Conservation (phyloP, 768 basidiomycete species). For the Boletus sensibilis region DNA sequence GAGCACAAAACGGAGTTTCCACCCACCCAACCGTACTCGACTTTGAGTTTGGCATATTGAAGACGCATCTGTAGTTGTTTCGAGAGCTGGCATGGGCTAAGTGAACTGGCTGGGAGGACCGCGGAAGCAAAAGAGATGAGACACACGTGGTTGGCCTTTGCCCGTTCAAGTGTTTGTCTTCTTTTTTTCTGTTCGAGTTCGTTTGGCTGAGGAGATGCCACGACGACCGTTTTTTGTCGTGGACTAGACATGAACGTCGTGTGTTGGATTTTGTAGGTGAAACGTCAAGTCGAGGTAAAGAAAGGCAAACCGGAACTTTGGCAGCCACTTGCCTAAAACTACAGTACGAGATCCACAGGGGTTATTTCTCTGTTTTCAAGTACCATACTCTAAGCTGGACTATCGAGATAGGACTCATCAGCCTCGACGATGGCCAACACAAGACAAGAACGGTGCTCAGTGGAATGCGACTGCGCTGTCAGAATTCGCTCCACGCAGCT, state of each 20-base stretch:
- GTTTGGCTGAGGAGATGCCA: constrained; percentile 24
- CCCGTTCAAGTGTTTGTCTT: constrained; percentile 52
- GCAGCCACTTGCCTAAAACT: background rate
- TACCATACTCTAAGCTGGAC: too few relatives aligned
- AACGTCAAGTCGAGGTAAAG: too few relatives aligned
- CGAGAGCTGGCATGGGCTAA: constrained; percentile 47
- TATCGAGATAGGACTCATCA: background rate
- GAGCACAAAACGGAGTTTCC: background rate
- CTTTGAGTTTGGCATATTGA: constrained; percentile 76
- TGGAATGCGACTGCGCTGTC: too few relatives aligned
- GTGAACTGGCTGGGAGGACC: background rate
- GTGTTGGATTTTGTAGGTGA: background rate
- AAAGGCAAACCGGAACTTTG: background rate
- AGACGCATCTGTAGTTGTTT: constrained; percentile 71
- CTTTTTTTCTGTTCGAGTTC: constrained; percentile 39
- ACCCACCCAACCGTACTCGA: constrained; percentile 79
- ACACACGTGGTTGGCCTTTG: constrained; percentile 58
- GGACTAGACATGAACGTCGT: constrained; percentile 9
- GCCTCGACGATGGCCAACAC: too few relatives aligned
- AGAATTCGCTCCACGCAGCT: too few relatives aligned
- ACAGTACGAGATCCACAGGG: background rate
- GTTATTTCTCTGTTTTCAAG: background rate
- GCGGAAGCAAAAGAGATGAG: background rate
- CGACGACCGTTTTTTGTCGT: constrained; percentile 20
- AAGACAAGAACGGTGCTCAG: background rate